Evolutionary conservation across 2,329 filamentous ascomycete species (phyloP).

Genomic region (Monilinia polystroma): DNA sequence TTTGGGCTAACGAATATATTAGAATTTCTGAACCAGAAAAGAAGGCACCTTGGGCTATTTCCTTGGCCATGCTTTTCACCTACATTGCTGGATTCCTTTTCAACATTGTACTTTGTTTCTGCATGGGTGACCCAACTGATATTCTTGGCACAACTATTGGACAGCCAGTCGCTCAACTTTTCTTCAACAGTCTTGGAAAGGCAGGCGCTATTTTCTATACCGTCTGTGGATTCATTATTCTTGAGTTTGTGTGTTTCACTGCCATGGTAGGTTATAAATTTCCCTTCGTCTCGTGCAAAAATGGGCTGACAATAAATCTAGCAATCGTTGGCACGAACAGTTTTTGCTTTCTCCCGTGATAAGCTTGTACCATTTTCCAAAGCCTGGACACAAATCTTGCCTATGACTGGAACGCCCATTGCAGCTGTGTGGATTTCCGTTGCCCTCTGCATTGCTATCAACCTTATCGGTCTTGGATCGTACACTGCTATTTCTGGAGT

Average conservation of each 20-base stretch:
- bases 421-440: slow-evolving; percentile 61
- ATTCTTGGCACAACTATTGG: slow-evolving; percentile 50
- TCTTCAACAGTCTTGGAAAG: slow-evolving; percentile 57
- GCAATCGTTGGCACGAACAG: slow-evolving; percentile 48
- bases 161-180: slow-evolving; percentile 58
- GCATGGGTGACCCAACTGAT: slow-evolving; percentile 44
- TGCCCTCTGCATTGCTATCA: slow-evolving; percentile 55
- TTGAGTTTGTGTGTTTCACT: slow-evolving; percentile 59
- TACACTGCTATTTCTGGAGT: slow-evolving; percentile 53
- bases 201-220: slow-evolving; percentile 50
- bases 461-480: slow-evolving; percentile 57
- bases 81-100: slow-evolving; percentile 56
- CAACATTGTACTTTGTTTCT: slow-evolving; percentile 58
- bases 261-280: slow-evolving; percentile 46
- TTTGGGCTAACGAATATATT: slow-evolving; percentile 13
- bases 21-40: slow-evolving; percentile 49
- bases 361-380: slow-evolving; percentile 54
- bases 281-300: slow-evolving; percentile 42
- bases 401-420: slow-evolving; percentile 56
- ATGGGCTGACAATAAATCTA: slow-evolving; percentile 41
- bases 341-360: slow-evolving; percentile 62
- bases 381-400: slow-evolving; percentile 55
- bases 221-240: slow-evolving; percentile 55
- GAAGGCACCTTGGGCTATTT: slow-evolving; percentile 57
- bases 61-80: slow-evolving; percentile 54